Evolutionary conservation across 2,329 filamentous ascomycete species (phyloP).

Genomic region (Periconia sp.): DNA sequence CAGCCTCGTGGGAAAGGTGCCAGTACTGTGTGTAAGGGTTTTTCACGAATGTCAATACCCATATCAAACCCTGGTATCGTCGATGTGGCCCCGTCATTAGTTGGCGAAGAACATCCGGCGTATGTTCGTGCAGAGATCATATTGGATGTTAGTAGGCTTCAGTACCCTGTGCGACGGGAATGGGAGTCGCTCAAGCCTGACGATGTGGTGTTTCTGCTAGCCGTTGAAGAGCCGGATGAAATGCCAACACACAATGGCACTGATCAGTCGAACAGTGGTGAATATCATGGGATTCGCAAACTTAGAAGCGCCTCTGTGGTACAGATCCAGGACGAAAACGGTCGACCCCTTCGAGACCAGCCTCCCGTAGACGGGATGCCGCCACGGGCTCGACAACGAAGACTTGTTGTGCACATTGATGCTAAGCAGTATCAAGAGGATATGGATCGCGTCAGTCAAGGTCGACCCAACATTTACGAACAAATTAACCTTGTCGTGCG

Average conservation of each 20-base stretch:
- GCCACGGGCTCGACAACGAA: conserved; percentile 61
- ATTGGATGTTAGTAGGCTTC: conserved; percentile 79
- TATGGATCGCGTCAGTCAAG: conserved; percentile 63
- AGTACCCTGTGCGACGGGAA: conserved; percentile 73
- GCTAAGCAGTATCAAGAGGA: conserved; percentile 76
- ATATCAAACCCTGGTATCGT: conserved; percentile 85
- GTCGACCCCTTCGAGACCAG: conserved; percentile 68
- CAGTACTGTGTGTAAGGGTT: conserved; percentile 72
- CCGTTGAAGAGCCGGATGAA: conserved; percentile 65
- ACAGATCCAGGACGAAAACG: conserved; percentile 83
- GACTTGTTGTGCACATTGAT: conserved; percentile 81
- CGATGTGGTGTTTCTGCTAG: conserved; percentile 86
- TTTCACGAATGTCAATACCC: conserved; percentile 87
- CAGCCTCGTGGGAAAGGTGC: conserved; percentile 70
- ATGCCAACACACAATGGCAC: conserved; percentile 59
- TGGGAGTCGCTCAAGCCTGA: conserved; percentile 88
- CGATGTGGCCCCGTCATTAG: conserved; percentile 78
- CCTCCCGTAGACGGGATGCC: conserved; percentile 65
- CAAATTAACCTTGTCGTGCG: conserved; percentile 83
- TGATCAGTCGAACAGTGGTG: conserved; percentile 50
- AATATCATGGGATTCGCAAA: conserved; percentile 67
- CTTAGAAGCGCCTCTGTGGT: conserved; percentile 84
- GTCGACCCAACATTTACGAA: conserved; percentile 79
- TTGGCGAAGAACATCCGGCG: conserved; percentile 82
- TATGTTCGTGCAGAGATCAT: conserved; percentile 83